Evolutionary conservation across 495 filamentous ascomycete genomes (phyloP).

Genomic region (Aspergillus campestris): DNA sequence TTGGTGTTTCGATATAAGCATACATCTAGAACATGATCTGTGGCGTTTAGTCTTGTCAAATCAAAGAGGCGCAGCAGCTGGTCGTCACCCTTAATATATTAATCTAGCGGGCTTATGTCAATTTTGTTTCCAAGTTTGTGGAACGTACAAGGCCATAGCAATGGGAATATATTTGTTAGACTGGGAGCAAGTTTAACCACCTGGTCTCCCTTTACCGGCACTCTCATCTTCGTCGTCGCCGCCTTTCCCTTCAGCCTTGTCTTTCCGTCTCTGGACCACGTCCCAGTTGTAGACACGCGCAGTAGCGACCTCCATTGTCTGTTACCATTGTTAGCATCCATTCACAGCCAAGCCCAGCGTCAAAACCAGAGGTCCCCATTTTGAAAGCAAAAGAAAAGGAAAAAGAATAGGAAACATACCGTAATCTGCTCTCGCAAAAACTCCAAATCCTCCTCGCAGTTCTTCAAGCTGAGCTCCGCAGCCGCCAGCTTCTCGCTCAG

Average conservation of each 20-base stretch:
- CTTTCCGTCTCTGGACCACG: conserved; percentile 86
- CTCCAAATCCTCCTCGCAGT: conserved; percentile 94
- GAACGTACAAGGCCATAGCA: too few species aligned
- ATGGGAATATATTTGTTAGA: too few species aligned
- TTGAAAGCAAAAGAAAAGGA: neutral
- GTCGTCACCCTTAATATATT: too few species aligned
- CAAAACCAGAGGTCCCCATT: neutral
- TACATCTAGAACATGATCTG: too few species aligned
- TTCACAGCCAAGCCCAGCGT: neutral
- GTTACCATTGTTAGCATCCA: conserved; percentile 19
- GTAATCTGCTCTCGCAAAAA: conserved; percentile 96
- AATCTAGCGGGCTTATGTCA: too few species aligned
- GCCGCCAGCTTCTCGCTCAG: conserved; percentile 69
- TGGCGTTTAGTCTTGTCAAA: too few species aligned
- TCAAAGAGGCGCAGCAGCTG: too few species aligned
- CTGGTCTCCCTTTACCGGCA: neutral
- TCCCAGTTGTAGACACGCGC: conserved; percentile 99
- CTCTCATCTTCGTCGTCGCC: conserved; percentile 22
- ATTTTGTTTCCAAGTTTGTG: neutral
- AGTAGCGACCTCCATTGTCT: conserved; percentile 95
- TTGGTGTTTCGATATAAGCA: too few species aligned
- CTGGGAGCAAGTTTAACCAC: neutral
- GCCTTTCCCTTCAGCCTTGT: conserved; percentile 60
- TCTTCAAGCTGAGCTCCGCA: conserved; percentile 65
- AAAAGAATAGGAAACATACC: conserved; percentile 38